Evolutionary conservation across 2,329 filamentous ascomycete species (phyloP).

Genomic region (Scedosporium apiospermum): DNA sequence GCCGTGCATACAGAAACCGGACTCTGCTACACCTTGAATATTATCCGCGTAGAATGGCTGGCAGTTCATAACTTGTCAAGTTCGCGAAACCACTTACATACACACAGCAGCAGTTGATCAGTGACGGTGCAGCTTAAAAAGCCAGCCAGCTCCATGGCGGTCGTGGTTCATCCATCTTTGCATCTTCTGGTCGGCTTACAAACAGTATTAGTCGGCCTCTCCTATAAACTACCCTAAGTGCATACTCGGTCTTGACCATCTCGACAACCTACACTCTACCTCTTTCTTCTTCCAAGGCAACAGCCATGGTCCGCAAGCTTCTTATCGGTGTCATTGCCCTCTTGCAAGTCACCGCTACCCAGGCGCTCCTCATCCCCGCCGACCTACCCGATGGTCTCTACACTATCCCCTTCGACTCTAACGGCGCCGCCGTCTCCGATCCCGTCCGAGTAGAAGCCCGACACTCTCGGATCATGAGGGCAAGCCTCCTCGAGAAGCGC

Average conservation of each 20-base stretch:
- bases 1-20: neutral
- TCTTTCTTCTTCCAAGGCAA: neutral
- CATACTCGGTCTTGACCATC: neutral
- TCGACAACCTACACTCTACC: neutral
- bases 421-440: neutral
- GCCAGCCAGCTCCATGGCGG: no score
- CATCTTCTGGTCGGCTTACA: neutral
- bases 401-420: neutral
- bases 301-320: neutral
- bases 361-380: neutral
- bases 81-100: neutral
- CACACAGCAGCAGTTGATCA: no score
- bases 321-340: neutral
- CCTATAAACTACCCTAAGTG: no score
- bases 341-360: neutral
- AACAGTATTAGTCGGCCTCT: neutral
- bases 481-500: neutral
- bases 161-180: neutral
- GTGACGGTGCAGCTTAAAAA: no score
- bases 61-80: neutral
- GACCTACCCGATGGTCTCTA: constrained; percentile 2
- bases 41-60: neutral
- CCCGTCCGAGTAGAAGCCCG: neutral
- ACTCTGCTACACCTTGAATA: neutral
- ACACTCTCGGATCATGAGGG: neutral